Percentiles rank a stretch among this genome's conserved stretches.
Evolutionary conservation across 2,329 filamentous ascomycete genomes (phyloP).

Genomic region (Anisogramma anomala): DNA sequence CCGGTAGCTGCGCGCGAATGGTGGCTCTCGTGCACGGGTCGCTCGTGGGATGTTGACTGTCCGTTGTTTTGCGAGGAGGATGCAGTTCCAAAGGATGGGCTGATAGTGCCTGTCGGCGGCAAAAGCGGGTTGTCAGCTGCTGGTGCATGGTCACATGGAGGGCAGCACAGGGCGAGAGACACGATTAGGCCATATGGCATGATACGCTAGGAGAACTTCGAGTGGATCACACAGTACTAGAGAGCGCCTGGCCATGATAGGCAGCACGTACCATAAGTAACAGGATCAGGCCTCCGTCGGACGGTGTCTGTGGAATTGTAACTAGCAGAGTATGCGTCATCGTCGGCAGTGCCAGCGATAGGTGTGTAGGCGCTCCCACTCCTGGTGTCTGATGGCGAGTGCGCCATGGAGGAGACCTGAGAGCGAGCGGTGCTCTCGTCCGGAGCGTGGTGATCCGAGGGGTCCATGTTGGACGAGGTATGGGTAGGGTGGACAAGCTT

Average conservation of each 20-base stretch:
- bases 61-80: constrained; percentile 14
- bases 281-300: constrained; percentile 42
- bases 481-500: neutral
- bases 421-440: constrained; percentile 6
- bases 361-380: constrained; percentile 28
- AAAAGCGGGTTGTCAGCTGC: constrained; percentile 6
- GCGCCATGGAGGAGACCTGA: constrained; percentile 21
- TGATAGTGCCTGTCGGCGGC: constrained; percentile 24
- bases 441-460: constrained; percentile 21
- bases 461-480: constrained; percentile 30
- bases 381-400: constrained; percentile 41
- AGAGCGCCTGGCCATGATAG: neutral
- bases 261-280: constrained; percentile 40
- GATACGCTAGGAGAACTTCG: constrained; percentile 2
- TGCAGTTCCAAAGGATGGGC: constrained; percentile 19
- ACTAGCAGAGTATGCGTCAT: constrained; percentile 37
- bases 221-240: constrained; percentile 2
- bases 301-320: constrained; percentile 50
- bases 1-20: constrained; percentile 31
- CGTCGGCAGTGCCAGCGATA: constrained; percentile 25
- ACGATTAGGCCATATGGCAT: neutral
- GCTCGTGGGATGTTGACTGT: constrained; percentile 14
- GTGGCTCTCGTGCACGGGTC: constrained; percentile 20
- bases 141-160: constrained; percentile 1
- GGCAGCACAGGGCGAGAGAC: constrained; percentile 1